Evolutionary conservation across 1,284 basidiomycete species (phyloP).

Genomic region (Irpex rosettiformis): DNA sequence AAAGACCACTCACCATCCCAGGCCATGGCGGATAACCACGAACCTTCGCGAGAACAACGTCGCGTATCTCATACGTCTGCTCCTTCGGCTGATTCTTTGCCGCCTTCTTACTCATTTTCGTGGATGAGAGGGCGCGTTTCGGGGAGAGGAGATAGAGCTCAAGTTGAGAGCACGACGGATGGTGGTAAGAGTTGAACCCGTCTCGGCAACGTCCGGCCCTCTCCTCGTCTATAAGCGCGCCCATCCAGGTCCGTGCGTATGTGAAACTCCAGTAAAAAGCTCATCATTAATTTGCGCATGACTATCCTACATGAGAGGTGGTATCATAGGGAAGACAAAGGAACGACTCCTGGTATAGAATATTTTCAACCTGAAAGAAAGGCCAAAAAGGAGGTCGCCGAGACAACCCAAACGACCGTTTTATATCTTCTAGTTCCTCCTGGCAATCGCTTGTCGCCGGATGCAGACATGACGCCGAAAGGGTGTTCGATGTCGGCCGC

Average conservation of each 20-base stretch:
- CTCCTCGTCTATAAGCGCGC: neutral
- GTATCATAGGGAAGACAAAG: neutral
- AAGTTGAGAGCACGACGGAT: conserved; percentile 7
- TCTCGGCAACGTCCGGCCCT: conserved; percentile 14
- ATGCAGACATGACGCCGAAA: neutral
- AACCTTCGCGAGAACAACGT: conserved; percentile 90
- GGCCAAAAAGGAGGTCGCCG: neutral
- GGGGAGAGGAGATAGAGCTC: conserved; percentile 3
- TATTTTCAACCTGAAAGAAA: neutral
- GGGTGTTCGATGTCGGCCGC: too few relatives aligned
- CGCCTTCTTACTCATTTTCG: conserved; percentile 56
- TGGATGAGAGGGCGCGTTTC: conserved; percentile 6
- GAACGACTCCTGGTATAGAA: neutral
- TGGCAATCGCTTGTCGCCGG: neutral
- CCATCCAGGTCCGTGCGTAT: neutral
- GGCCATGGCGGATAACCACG: conserved; percentile 95
- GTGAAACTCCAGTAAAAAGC: neutral
- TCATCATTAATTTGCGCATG: neutral
- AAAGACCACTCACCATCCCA: conserved; percentile 61
- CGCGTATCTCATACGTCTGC: conserved; percentile 55
- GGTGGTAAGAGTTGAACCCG: conserved; percentile 18
- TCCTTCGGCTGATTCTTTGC: conserved; percentile 44
- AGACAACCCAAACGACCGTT: neutral
- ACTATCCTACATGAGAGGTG: neutral
- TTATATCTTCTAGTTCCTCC: neutral